Evolutionary conservation across 768 basidiomycete genomes (phyloP).

Genomic region (Trichaptum fuscoviolaceum): DNA sequence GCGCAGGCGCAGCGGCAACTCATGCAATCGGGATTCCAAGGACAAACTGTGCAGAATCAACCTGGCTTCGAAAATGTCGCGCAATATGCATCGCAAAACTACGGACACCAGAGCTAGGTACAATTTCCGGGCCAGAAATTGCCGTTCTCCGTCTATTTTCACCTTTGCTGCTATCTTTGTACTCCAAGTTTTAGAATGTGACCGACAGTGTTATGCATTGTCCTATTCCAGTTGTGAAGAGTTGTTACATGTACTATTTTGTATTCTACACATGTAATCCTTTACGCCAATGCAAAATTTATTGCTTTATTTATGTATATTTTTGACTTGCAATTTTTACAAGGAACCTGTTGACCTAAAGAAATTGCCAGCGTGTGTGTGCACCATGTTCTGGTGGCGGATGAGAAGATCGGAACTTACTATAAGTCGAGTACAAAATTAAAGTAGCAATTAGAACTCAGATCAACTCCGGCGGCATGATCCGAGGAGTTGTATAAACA

Average conservation of each 20-base stretch:
- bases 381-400: too few species aligned
- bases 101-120: background rate
- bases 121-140: background rate
- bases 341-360: too few species aligned
- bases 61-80: background rate
- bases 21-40: background rate
- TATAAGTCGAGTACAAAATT: too few species aligned
- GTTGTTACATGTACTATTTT: background rate
- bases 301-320: background rate
- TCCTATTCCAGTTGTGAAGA: background rate
- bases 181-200: background rate
- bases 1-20: slow-evolving; percentile 17
- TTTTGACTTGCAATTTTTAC: background rate
- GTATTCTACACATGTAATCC: slow-evolving; percentile 3
- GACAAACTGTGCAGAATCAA: background rate
- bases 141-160: background rate
- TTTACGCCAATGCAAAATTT: background rate
- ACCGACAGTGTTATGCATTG: background rate
- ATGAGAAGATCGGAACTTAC: too few species aligned
- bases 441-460: too few species aligned
- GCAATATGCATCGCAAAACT: background rate
- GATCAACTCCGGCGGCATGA: too few species aligned
- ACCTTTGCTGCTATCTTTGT: background rate
- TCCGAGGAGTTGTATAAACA: too few species aligned
- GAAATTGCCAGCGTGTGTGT: too few species aligned